Base-by-base conservation (phyloP, 345 rosid species). In the Eucalyptus sp. region DNA sequence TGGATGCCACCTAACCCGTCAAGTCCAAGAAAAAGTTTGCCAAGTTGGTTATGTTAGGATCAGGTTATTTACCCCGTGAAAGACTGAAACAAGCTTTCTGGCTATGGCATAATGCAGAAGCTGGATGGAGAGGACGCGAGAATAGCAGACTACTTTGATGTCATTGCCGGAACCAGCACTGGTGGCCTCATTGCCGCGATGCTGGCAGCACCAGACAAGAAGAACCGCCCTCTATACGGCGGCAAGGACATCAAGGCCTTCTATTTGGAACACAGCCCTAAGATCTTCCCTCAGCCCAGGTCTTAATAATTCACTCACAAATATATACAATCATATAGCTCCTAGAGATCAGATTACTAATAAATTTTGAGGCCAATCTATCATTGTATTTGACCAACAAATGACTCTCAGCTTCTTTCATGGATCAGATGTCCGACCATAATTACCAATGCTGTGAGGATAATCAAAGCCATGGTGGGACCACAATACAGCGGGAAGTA, bases 181-280 rank as follows among this genome's bases (percentile, higher is more conserved):
- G 97, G 98, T 2, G 97, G 98, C 49, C 94, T 96, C 2, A 93
- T 96, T 29, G 92, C 96, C 0, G 95, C 96, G 62, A 96, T 96
- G 98, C 91, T 96, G 7, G 91, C 96, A 0, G 84, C 94, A 12
- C 99, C 97, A 4, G 88, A 95, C 85, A 93, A 93, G 48, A 46
- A 92, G 25, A 93, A 95, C 22, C 94, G 97, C 27, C 98, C 98
- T 18, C 86, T 96, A 29, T 95, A 93, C 51, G 94, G 95, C 7
- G 97, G 96, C 79, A 92, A 93, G 76, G 99, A 96, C 46, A 93
- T 96, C 50, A 94, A 91, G 6, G 91, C 88, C 11, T 95, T 95
- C 54, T 95, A 94, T 88, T 91, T 95, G 18, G 71, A 91, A 1
- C 91, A 96, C 24, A 89, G 95, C 88, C 96, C 95, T 2, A 92